Percentiles rank a stretch among this genome's conserved stretches.
These are phyloP conservation scores for Gaertneriomyces semiglobifer DNA, from an alignment of 192 early-diverging fungal genomes.

Conservation along the genomic window DNA sequence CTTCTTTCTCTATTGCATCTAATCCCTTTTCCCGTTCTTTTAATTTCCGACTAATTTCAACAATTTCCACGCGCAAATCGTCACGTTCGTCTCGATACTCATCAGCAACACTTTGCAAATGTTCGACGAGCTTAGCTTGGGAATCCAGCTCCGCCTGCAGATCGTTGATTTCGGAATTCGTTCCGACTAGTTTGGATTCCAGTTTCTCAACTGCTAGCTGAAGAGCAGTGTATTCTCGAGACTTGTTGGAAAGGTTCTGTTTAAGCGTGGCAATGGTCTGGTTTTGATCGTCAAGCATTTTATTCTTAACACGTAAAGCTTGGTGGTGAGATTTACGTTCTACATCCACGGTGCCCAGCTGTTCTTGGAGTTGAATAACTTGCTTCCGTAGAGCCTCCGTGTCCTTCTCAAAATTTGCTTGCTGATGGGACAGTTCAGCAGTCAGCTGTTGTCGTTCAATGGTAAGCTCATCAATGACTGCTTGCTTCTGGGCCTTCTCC, in stretches of 20 bases:
- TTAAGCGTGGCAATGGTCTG: constrained; percentile 51
- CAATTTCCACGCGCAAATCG: constrained; percentile 36
- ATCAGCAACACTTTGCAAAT: constrained; percentile 38
- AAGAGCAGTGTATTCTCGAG: too few relatives aligned
- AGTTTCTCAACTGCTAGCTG: too few relatives aligned
- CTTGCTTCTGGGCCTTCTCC: constrained; percentile 4
- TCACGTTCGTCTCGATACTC: constrained; percentile 47
- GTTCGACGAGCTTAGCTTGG: constrained; percentile 32
- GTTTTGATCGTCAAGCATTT: constrained; percentile 61
- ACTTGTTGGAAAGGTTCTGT: constrained; percentile 55
- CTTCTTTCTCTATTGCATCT: constrained; percentile 52
- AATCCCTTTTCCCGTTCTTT: constrained; percentile 55
- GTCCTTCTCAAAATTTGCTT: not conserved
- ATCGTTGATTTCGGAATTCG: not conserved
- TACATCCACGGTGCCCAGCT: not conserved
- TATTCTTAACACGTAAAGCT: constrained; percentile 47
- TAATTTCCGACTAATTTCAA: constrained; percentile 35
- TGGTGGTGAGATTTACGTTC: not conserved
- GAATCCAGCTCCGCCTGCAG: constrained; percentile 29
- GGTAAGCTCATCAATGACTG: constrained; percentile 1
- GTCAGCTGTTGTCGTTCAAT: not conserved
- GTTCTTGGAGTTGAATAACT: not conserved
- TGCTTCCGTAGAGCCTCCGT: not conserved
- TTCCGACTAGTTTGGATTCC: too few relatives aligned
- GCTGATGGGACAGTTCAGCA: not conserved